A percentile compares a stretch with the other conserved stretches of the same genome.
phyloP scores from a whole-genome alignment of 257 asterid genomes.

The Capsicum pubescens region DNA sequence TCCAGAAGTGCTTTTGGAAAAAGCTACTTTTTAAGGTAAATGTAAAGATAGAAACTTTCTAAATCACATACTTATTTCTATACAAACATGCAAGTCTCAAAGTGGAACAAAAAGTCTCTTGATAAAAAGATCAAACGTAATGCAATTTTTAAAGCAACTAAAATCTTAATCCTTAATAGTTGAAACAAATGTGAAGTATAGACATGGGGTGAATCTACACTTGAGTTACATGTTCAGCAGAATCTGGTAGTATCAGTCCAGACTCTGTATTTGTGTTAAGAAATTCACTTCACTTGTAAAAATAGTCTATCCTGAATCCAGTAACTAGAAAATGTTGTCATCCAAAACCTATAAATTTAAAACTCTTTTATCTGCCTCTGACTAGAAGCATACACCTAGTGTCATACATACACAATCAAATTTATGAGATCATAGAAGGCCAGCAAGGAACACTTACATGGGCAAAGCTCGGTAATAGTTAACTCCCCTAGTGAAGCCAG shows the following conservation, averaged over 20 bases:
- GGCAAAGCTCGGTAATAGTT: constrained; percentile 57
- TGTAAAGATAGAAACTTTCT: background rate
- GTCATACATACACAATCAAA: background rate
- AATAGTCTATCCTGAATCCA: too few species aligned
- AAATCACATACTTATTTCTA: background rate
- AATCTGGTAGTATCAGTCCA: too few species aligned
- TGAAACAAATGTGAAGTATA: background rate
- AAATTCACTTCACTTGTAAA: too few species aligned
- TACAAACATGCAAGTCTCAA: background rate
- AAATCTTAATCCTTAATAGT: background rate
- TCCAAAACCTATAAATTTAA: too few species aligned
- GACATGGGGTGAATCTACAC: too few species aligned
- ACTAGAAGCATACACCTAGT: background rate
- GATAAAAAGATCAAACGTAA: background rate
- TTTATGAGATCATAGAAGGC: background rate
- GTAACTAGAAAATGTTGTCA: too few species aligned
- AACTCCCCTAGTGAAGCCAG: constrained; percentile 61
- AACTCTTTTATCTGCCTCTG: too few species aligned
- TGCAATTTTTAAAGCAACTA: background rate
- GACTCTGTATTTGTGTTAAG: too few species aligned
- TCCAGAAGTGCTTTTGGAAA: too few species aligned
- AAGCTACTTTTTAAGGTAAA: too few species aligned
- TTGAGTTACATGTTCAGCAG: too few species aligned
- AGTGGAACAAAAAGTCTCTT: background rate
- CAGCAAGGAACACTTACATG: constrained; percentile 42